Percentiles rank a stretch among this genome's conserved stretches.
phyloP scores from a whole-genome alignment of 2,329 filamentous ascomycete genomes.

The Talaromyces sp. region DNA sequence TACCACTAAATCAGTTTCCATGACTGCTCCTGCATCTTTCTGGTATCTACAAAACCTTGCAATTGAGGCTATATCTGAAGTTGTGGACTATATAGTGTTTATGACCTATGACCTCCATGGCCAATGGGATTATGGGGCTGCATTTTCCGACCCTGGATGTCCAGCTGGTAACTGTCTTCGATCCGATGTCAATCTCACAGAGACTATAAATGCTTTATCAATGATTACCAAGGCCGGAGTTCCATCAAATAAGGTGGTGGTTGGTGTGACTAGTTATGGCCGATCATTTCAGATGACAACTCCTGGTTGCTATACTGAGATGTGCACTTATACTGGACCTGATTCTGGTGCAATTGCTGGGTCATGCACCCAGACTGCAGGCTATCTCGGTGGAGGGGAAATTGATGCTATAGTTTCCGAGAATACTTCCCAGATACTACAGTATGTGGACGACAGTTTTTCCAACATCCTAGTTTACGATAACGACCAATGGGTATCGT shows the following conservation, averaged over 20 bases:
- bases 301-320: constrained; percentile 22
- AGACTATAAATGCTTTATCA: constrained; percentile 27
- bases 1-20: too few species aligned
- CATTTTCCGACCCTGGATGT: constrained; percentile 15
- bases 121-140: background rate
- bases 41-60: constrained; percentile 31
- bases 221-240: constrained; percentile 36
- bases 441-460: too few species aligned
- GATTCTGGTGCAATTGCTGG: constrained; percentile 26
- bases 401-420: background rate
- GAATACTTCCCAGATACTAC: too few species aligned
- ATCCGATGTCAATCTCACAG: constrained; percentile 36
- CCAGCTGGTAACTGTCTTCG: constrained; percentile 27
- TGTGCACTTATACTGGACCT: constrained; percentile 30
- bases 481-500: background rate
- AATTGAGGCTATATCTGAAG: constrained; percentile 21
- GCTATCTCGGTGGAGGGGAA: constrained; percentile 25
- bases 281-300: constrained; percentile 28
- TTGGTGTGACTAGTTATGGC: constrained; percentile 32
- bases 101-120: constrained; percentile 26
- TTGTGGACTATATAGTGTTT: constrained; percentile 31
- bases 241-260: constrained; percentile 24
- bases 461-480: background rate
- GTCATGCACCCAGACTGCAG: constrained; percentile 31
- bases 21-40: constrained; percentile 17